Conservation (phyloP, 2,329 filamentous ascomycete genomes). For the Colletotrichum eremochloae region DNA sequence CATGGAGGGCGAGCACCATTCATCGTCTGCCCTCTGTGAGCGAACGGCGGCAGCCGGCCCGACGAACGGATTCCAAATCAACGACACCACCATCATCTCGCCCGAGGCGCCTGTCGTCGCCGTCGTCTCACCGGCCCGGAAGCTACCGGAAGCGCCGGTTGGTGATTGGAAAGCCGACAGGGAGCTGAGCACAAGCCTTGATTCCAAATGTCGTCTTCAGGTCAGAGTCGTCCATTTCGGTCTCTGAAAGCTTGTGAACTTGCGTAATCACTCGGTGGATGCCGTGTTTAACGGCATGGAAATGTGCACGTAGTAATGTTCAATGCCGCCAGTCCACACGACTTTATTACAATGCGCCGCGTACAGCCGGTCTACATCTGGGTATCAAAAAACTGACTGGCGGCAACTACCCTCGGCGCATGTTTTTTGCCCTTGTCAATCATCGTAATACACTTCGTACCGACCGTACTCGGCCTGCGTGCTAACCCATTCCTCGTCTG, state of each 20-base stretch:
- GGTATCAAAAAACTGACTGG: slow-evolving; percentile 3
- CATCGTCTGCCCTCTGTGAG: neutral
- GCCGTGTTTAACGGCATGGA: neutral
- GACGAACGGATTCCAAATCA: slow-evolving; percentile 30
- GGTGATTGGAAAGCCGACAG: neutral
- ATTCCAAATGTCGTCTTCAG: neutral
- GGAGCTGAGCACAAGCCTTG: neutral
- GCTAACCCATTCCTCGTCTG: slow-evolving; percentile 73
- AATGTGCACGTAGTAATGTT: neutral
- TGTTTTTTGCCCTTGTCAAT: slow-evolving; percentile 45
- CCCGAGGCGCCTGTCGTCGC: slow-evolving; percentile 10
- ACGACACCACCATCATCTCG: slow-evolving; percentile 15
- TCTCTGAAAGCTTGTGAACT: neutral
- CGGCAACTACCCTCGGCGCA: neutral
- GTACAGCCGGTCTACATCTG: neutral
- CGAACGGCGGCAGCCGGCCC: slow-evolving; percentile 13
- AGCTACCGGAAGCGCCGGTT: slow-evolving; percentile 7
- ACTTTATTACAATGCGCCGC: neutral
- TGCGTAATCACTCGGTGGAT: neutral
- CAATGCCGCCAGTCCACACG: neutral
- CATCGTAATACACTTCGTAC: slow-evolving; percentile 69
- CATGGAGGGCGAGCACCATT: neutral
- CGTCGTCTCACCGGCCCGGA: slow-evolving; percentile 2
- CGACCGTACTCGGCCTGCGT: slow-evolving; percentile 71
- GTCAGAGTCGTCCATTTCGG: neutral